Evolutionary conservation across 306 rosid genomes (phyloP).

Genomic region (Hippophae rhamnoides): DNA sequence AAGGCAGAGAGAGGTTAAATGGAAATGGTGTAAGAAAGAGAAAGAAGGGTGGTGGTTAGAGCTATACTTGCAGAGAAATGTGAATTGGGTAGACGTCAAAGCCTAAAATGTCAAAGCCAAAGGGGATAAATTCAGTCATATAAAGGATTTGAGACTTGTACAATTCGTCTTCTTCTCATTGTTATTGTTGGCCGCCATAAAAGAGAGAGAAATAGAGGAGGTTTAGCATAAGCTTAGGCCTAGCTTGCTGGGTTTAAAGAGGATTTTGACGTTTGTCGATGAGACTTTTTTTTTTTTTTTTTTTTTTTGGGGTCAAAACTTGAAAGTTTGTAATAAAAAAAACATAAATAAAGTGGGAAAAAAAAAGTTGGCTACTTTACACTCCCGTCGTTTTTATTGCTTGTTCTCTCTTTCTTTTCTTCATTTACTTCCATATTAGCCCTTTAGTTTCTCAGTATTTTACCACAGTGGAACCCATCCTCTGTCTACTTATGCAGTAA

Average conservation of each 20-base stretch:
- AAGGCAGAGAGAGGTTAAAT: slow-evolving; percentile 25
- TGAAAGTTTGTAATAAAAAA: too few species aligned
- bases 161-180: slow-evolving; percentile 11
- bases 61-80: slow-evolving; percentile 7
- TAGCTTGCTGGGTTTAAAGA: slow-evolving; percentile 37
- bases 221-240: slow-evolving; percentile 1
- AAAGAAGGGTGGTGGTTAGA: slow-evolving; percentile 6
- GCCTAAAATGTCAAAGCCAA: slow-evolving; percentile 18
- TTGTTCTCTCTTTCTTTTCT: too few species aligned
- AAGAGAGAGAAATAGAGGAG: neutral
- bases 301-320: too few species aligned
- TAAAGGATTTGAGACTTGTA: slow-evolving; percentile 10
- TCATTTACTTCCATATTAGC: too few species aligned
- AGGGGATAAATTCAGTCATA: slow-evolving; percentile 15
- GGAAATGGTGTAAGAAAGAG: slow-evolving; percentile 20
- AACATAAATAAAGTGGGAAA: too few species aligned
- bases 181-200: slow-evolving; percentile 47
- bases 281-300: too few species aligned
- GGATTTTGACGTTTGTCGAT: slow-evolving; percentile 25
- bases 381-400: too few species aligned
- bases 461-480: too few species aligned
- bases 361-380: too few species aligned
- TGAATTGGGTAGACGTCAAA: neutral
- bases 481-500: too few species aligned
- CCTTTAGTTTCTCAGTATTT: too few species aligned